These are phyloP conservation scores for Hyparrhenia diplandra DNA, from an alignment of 176 grass and related monocot genomes.

Conservation along the genomic window DNA sequence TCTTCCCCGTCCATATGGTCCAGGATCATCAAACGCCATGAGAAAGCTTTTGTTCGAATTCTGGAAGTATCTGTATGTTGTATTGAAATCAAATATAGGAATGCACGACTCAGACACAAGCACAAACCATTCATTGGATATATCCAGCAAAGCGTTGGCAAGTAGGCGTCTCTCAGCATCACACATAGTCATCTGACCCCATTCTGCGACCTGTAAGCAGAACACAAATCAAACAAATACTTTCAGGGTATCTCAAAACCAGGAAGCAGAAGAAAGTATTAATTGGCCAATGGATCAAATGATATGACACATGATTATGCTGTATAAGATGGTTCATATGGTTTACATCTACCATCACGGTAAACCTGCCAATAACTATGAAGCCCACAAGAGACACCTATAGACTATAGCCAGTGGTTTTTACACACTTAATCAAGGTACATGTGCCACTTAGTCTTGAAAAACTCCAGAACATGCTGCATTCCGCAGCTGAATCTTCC, in stretches of 20 bases:
- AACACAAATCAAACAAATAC: slow-evolving; percentile 31
- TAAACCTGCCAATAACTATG: background rate
- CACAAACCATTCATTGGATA: slow-evolving; percentile 85
- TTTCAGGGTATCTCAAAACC: slow-evolving; percentile 1
- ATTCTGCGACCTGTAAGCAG: slow-evolving; percentile 66
- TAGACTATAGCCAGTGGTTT: background rate
- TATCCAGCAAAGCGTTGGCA: slow-evolving; percentile 79
- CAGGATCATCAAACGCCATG: slow-evolving; percentile 66
- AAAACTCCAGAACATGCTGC: background rate
- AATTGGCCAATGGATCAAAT: background rate
- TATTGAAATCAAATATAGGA: slow-evolving; percentile 76
- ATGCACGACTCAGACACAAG: slow-evolving; percentile 92
- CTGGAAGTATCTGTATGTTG: slow-evolving; percentile 71
- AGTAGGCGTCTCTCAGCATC: slow-evolving; percentile 92
- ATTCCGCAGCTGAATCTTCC: background rate
- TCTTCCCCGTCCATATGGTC: slow-evolving; percentile 80
- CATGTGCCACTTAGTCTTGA: background rate
- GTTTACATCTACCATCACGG: background rate
- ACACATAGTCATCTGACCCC: slow-evolving; percentile 95
- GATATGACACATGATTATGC: background rate
- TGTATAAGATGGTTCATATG: background rate
- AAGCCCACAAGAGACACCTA: background rate
- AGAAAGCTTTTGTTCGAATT: slow-evolving; percentile 71
- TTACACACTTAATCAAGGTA: background rate
- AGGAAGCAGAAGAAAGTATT: background rate